Percentiles rank a stretch among this genome's conserved stretches.
phyloP scores from a whole-genome alignment of 1,284 basidiomycete species.

The Heliocybe sulcata region DNA sequence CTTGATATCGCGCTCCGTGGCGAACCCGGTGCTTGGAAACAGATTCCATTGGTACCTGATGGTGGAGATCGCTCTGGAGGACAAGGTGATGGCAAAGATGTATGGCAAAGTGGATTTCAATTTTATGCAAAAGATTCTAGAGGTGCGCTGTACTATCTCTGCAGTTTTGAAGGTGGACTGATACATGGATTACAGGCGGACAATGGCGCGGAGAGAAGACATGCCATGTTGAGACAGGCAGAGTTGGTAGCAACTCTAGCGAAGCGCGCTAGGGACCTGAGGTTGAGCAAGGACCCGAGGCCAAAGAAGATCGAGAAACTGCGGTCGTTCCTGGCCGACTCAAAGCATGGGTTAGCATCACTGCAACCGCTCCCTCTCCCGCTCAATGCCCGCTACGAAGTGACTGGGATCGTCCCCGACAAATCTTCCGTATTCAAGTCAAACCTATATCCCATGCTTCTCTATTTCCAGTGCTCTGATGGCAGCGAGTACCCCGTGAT shows the following conservation, averaged over 20 bases:
- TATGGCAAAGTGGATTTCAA: slow-evolving; percentile 86
- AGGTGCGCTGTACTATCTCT: slow-evolving; percentile 41
- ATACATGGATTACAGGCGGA: slow-evolving; percentile 38
- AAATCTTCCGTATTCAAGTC: slow-evolving; percentile 97
- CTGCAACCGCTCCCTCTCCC: slow-evolving; percentile 83
- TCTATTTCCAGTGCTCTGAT: slow-evolving; percentile 82
- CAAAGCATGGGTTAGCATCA: slow-evolving; percentile 72
- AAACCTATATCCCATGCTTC: slow-evolving; percentile 86
- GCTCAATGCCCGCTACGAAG: slow-evolving; percentile 76
- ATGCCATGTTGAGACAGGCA: slow-evolving; percentile 79
- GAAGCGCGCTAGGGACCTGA: slow-evolving; percentile 79
- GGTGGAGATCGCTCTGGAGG: slow-evolving; percentile 82
- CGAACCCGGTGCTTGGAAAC: slow-evolving; percentile 83
- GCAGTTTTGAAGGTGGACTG: neutral
- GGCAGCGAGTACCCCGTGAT: slow-evolving; percentile 87
- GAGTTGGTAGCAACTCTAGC: slow-evolving; percentile 82
- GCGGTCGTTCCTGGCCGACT: slow-evolving; percentile 74
- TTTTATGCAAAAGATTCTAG: slow-evolving; percentile 81
- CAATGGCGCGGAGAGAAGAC: slow-evolving; percentile 71
- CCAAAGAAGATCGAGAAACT: slow-evolving; percentile 98
- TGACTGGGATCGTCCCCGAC: slow-evolving; percentile 84
- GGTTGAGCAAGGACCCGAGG: slow-evolving; percentile 86
- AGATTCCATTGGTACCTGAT: slow-evolving; percentile 96
- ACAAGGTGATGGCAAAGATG: slow-evolving; percentile 83
- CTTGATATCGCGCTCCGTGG: slow-evolving; percentile 79